Conservation (phyloP, 2,329 filamentous ascomycete genomes). For the Trichoderma cornu-damae region DNA sequence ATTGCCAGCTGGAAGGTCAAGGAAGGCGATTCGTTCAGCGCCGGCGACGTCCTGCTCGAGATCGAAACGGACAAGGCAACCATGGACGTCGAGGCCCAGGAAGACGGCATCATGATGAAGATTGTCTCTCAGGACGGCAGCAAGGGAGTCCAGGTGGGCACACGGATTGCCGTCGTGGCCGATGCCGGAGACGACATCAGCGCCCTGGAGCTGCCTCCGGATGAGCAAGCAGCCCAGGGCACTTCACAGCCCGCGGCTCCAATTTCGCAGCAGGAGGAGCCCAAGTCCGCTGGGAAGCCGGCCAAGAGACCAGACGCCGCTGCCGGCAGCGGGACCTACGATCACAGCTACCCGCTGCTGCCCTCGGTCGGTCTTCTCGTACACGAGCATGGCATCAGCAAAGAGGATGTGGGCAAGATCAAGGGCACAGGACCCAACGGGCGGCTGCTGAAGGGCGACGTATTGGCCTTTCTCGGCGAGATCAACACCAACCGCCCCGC, state of each 20-base stretch:
- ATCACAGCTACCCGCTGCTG: slow-evolving; percentile 66
- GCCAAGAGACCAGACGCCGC: slow-evolving; percentile 24
- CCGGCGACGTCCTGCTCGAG: slow-evolving; percentile 82
- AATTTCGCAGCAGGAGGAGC: slow-evolving; percentile 24
- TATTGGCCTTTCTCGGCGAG: slow-evolving; percentile 80
- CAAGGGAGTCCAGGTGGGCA: slow-evolving; percentile 73
- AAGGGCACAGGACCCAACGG: slow-evolving; percentile 82
- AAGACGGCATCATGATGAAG: slow-evolving; percentile 81
- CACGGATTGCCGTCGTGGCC: slow-evolving; percentile 75
- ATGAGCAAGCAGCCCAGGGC: slow-evolving; percentile 44
- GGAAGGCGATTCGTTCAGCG: slow-evolving; percentile 75
- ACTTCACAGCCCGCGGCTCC: slow-evolving; percentile 20
- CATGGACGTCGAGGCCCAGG: slow-evolving; percentile 92
- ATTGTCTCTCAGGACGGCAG: slow-evolving; percentile 68
- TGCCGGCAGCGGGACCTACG: slow-evolving; percentile 49
- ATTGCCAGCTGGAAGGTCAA: slow-evolving; percentile 82
- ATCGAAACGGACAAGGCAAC: slow-evolving; percentile 93
- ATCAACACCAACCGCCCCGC: slow-evolving; percentile 69
- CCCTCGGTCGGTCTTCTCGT: slow-evolving; percentile 82
- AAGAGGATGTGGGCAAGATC: slow-evolving; percentile 73
- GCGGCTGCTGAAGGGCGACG: slow-evolving; percentile 88
- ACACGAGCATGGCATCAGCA: slow-evolving; percentile 69
- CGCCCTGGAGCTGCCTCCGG: slow-evolving; percentile 67
- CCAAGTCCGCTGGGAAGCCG: slow-evolving; percentile 28
- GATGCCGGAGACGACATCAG: slow-evolving; percentile 75